Evolutionary conservation across 2,329 filamentous ascomycete species (phyloP), one percentile per base, ranked within the genome.

Genomic region (Stromatinia cepivora): DNA sequence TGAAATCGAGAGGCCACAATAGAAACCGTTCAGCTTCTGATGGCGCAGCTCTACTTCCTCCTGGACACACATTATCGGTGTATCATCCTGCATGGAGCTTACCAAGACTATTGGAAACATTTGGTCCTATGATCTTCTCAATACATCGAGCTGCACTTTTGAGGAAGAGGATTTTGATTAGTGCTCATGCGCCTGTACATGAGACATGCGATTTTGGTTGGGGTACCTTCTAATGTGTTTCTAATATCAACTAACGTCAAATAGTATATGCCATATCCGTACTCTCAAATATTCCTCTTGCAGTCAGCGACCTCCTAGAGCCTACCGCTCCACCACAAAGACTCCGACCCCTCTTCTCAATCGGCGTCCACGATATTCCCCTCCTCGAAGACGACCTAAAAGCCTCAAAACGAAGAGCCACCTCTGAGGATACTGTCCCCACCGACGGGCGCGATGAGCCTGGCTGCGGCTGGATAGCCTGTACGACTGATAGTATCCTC

Each of bases 241-340:
- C 54, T 28, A 9, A 25, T 45, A 50, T 69, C 72, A 67, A 73
- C 66, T 39, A 52, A 61, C 39, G 28, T 8, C 68, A 22, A 52
- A n/a, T 61, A 94, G 95, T 98, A 72, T 99, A 98, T 81, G 89
- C 95, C 78, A 87, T 98, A 65, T 97, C 94, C n/a, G 86, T 98
- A 67, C 84, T 99, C 46, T 93, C 94, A 57, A 97, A 93, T 74
- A 90, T 98, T 56, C 93, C 95, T 39, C 84, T 90, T 50, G 88
- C 90, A 42, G 86, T 93, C 56, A 84, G 86, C 69, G 88, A 93
- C 65, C 81, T 90, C 20, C 83, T 97, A n/a, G 87, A 90, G 28
- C 79, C 86, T 0, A 84, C 84, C 36, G 84, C 87, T 4, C 84
- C 88, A 36, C 84, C 87, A 0, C 84, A 91, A 71, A 85, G 92